Percentiles rank a stretch among this genome's conserved stretches.
These are phyloP conservation scores for Amoebophrya sp. DNA, from an alignment of 169 alveolate genomes.

Conservation along the genomic window DNA sequence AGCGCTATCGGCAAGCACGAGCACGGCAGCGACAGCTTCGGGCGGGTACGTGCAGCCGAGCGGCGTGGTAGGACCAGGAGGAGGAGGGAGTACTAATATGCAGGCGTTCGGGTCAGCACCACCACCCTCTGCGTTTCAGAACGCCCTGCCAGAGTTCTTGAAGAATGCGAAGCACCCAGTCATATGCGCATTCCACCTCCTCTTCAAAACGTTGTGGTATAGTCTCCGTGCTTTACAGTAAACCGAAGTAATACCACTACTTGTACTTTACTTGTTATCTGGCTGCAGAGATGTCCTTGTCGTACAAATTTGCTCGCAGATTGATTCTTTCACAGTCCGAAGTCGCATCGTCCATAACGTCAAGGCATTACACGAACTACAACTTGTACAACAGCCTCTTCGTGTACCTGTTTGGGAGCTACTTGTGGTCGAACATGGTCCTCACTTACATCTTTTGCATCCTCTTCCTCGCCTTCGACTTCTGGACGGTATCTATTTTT, in stretches of 20 bases:
- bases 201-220: not conserved
- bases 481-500: not conserved
- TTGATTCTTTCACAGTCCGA: not conserved
- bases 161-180: not conserved
- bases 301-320: not conserved
- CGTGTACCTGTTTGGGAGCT: not conserved
- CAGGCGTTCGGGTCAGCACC: not conserved
- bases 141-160: not conserved
- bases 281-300: not conserved
- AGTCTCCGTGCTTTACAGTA: too few species aligned
- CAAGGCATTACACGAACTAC: not conserved
- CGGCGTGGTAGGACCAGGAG: too few species aligned
- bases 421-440: not conserved
- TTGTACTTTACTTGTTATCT: not conserved
- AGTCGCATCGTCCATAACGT: not conserved
- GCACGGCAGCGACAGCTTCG: too few species aligned
- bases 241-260: not conserved
- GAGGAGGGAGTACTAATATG: too few species aligned
- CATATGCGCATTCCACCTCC: not conserved
- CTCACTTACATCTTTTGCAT: not conserved
- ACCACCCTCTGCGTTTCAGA: not conserved
- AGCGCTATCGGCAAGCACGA: too few species aligned
- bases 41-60: too few species aligned
- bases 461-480: not conserved
- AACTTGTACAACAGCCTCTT: not conserved